Evolutionary conservation across 2,329 filamentous ascomycete genomes (phyloP).

Genomic region (Phoma sp.): DNA sequence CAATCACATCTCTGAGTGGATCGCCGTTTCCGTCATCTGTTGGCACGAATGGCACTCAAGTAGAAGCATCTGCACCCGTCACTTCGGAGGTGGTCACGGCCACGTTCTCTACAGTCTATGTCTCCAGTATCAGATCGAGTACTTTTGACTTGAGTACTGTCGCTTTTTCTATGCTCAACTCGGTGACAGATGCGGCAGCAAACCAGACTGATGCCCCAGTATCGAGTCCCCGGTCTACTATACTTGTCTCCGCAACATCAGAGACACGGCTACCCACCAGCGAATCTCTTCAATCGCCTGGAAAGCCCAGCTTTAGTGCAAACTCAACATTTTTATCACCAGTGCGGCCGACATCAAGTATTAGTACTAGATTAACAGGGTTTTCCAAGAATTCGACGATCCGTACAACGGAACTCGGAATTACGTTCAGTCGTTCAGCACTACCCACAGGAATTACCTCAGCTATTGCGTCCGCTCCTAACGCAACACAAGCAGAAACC

Average conservation of each 20-base stretch:
- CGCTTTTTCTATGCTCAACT: slow-evolving; percentile 9
- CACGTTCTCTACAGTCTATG: slow-evolving; percentile 12
- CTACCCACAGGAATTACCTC: not conserved
- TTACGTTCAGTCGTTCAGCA: slow-evolving; percentile 7
- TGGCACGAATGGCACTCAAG: not conserved
- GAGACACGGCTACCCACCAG: slow-evolving; percentile 3
- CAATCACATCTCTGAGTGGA: not conserved
- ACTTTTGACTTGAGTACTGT: slow-evolving; percentile 3
- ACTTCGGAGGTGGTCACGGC: slow-evolving; percentile 1
- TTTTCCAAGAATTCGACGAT: not conserved
- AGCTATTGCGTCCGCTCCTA: not conserved
- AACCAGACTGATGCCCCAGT: not conserved
- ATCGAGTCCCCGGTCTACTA: not conserved
- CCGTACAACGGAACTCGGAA: not conserved
- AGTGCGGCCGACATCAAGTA: not conserved
- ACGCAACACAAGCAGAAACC: slow-evolving; percentile 6
- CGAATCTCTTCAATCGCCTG: not conserved
- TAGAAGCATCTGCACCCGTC: not conserved
- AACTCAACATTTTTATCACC: not conserved
- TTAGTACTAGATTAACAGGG: not conserved
- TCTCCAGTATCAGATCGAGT: slow-evolving; percentile 1
- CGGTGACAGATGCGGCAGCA: slow-evolving; percentile 2
- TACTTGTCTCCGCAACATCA: not conserved
- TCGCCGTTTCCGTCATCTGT: not conserved
- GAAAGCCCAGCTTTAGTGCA: not conserved